Evolutionary conservation across 108 stramenopile genomes (phyloP), one percentile per base, ranked within the genome.

Genomic region (Pseudonitzschia pungens): DNA sequence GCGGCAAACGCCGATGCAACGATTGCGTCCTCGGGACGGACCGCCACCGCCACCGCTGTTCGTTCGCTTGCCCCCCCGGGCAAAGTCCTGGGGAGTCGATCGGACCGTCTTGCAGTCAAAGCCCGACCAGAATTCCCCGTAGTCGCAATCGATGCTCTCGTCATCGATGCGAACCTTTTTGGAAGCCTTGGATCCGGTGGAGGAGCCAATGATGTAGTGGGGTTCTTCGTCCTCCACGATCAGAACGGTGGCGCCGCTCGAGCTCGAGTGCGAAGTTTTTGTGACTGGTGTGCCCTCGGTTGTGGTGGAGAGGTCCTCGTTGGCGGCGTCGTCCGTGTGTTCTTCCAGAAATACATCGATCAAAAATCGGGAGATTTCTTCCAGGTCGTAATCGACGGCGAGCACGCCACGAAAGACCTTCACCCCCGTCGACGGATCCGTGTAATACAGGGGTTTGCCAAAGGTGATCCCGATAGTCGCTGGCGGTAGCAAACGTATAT

Each of bases 381-480:
- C 43, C 24, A 77, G 60, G 65, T 53, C 70, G 51, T 77, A 74
- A 69, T 85, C 81, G 45, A 82, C 60, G 20, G 78, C 77, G 27
- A 85, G 24, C 4, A 85, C 84, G 7, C 84, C 84, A 10, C 53
- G 56, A 74, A 85, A 85, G 22, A 81, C 60, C 33, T 76, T 74
- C 20, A 43, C 40, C 6, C 79, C 72, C 8, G 66, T 58, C 15
- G 18, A 28, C 5, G 59, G 65, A 26, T 77, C 71, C 10, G 36
- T 55, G 9, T 52, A 51, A 50, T 82, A 85, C 24, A 85, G 32
- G 5, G 84, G 84, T 4, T 64, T 18, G 0, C 75, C 27, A 53
- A 72, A 75, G 15, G 81, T 81, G 28, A 85, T 71, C 16, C 84
- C 84, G 26, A 82, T 45, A 43, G n/a, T 72, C 57, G 2, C 52